These are phyloP conservation scores for Termitomyces sp. DNA, from an alignment of 1,284 basidiomycete genomes.

Conservation along the genomic window DNA sequence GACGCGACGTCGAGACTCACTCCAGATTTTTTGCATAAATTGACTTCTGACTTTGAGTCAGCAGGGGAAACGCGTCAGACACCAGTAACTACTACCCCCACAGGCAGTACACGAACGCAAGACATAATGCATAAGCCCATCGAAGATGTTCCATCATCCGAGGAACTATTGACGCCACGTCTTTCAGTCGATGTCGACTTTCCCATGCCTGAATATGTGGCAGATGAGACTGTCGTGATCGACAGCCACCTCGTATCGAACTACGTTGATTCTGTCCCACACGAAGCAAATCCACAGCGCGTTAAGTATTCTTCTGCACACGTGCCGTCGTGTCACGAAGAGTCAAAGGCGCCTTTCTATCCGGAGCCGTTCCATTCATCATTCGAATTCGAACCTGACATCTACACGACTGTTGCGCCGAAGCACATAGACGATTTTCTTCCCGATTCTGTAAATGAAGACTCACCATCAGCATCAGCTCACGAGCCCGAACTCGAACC, in stretches of 20 bases:
- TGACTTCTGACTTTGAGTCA: neutral
- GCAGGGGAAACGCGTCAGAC: neutral
- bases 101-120: neutral
- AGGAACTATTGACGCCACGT: neutral
- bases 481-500: neutral
- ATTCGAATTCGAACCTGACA: slow-evolving; percentile 1
- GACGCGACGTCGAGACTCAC: slow-evolving; percentile 7
- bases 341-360: neutral
- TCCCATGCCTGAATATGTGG: slow-evolving; percentile 3
- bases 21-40: slow-evolving; percentile 10
- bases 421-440: slow-evolving; percentile 3
- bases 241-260: slow-evolving; percentile 6
- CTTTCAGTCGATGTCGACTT: slow-evolving; percentile 6
- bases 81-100: neutral
- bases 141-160: neutral
- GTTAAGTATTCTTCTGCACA: neutral
- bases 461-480: neutral
- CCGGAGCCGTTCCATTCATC: neutral
- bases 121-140: neutral
- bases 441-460: neutral
- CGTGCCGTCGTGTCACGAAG: slow-evolving; percentile 4
- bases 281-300: neutral
- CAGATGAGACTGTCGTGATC: slow-evolving; percentile 3
- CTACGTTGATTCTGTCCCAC: slow-evolving; percentile 1
- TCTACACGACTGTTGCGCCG: slow-evolving; percentile 5